Evolutionary conservation across 2,329 filamentous ascomycete species (phyloP).

Genomic region (Fusarium agapanthi): DNA sequence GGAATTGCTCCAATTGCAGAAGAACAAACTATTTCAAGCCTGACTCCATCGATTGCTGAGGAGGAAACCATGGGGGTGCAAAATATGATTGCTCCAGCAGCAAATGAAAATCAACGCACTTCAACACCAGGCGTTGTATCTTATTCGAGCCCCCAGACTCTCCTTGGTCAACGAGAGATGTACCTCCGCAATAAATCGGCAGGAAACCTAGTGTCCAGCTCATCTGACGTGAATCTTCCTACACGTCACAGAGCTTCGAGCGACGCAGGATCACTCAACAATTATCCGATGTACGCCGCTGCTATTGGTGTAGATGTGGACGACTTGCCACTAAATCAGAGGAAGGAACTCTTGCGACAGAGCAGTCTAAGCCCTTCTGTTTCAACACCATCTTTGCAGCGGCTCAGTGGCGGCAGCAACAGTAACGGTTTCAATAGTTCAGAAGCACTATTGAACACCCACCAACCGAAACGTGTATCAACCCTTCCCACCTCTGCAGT

Average conservation of each 20-base stretch:
- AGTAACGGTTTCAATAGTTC: constrained; percentile 42
- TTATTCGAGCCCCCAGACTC: constrained; percentile 62
- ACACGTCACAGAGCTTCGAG: constrained; percentile 46
- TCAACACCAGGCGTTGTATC: constrained; percentile 58
- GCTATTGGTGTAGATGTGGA: constrained; percentile 61
- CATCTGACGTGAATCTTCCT: constrained; percentile 41
- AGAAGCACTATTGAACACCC: constrained; percentile 58
- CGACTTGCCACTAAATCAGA: constrained; percentile 76
- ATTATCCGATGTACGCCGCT: constrained; percentile 46
- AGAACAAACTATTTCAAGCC: constrained; percentile 44
- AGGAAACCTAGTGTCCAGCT: constrained; percentile 47
- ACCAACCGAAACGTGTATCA: constrained; percentile 61
- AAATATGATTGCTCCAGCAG: constrained; percentile 33
- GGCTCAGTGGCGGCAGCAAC: constrained; percentile 41
- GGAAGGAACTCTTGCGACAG: constrained; percentile 68
- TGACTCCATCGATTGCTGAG: constrained; percentile 31
- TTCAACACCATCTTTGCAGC: constrained; percentile 38
- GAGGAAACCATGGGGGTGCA: constrained; percentile 5
- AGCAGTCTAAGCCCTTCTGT: constrained; percentile 51
- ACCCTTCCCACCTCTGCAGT: constrained; percentile 52
- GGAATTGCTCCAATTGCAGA: constrained; percentile 56
- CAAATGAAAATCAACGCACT: constrained; percentile 39
- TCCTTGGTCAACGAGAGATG: constrained; percentile 64
- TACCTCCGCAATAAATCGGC: constrained; percentile 63
- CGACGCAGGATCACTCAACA: constrained; percentile 54